Base-by-base conservation (phyloP, 2,329 filamentous ascomycete species). In the Aspergillus sergii region DNA sequence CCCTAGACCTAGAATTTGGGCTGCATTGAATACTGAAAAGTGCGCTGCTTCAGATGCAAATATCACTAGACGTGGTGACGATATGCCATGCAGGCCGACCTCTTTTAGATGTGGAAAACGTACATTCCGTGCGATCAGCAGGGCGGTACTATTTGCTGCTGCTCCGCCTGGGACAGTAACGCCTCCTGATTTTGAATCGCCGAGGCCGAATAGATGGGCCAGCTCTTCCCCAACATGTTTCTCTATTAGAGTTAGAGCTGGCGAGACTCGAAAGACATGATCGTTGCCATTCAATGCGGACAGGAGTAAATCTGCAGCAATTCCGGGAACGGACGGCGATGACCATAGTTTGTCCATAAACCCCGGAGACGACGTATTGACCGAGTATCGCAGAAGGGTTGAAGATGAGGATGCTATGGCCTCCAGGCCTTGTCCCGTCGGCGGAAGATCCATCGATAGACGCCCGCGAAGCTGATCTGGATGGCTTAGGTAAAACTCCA, bases 281-380 rank as follows among this genome's bases (percentile, higher is more conserved):
- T 41, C 51, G 8, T 55, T 55, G 6, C 51, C 51, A 32, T 55
- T 55, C 10, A 55, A n/a, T 11, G 32, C 30, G 3, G 51, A 55
- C 30, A 55, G 14, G 9, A 55, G 32, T 26, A 55, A 34, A 39
- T 55, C 51, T 23, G 51, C 32, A 28, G 51, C 51, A 34, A 55
- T 55, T 23, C 51, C 51, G 4, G 51, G 51, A 26, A 55, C 21
- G 12, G 51, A 55, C 11, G 51, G 51, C 2, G 51, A 36, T 5
- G 51, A 39, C 51, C 51, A 55, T 39, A 55, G 51, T 26, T 55
- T 55, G 26, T 55, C 51, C 51, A 55, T 55, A 39, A 55, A 55
- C 2, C 32, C 51, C 7, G 51, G 51, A 8, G 51, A 55, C 2
- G 51, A 55, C 9, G 51, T 55, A 19, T 55, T 55, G 32, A 55